These are phyloP conservation scores for Somion occarium DNA, from an alignment of 1,284 basidiomycete species.

Conservation along the genomic window DNA sequence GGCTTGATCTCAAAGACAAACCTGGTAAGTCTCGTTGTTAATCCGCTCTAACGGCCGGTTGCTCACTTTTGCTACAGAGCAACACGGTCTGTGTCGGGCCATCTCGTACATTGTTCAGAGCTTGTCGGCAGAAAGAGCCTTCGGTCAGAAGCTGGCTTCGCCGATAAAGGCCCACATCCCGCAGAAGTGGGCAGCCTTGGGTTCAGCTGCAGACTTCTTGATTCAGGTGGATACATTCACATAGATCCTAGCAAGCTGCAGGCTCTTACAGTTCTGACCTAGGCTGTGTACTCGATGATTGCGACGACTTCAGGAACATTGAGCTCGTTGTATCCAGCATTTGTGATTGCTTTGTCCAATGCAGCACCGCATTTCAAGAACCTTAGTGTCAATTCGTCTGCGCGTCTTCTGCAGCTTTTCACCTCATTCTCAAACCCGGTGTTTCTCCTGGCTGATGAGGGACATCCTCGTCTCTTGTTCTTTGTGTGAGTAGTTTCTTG, in stretches of 20 bases:
- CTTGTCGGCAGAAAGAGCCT: constrained; percentile 77
- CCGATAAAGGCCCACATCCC: constrained; percentile 64
- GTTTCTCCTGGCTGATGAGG: constrained; percentile 90
- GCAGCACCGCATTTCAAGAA: constrained; percentile 82
- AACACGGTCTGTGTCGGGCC: constrained; percentile 87
- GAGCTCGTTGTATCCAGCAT: constrained; percentile 84
- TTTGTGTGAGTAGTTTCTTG: constrained; percentile 60
- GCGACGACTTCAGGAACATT: constrained; percentile 82
- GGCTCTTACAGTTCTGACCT: constrained; percentile 9
- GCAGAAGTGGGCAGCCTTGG: constrained; percentile 68
- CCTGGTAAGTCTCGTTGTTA: constrained; percentile 52
- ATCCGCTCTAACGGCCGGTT: constrained; percentile 7
- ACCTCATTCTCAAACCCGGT: constrained; percentile 84
- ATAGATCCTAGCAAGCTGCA: too few relatives aligned
- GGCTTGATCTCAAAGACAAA: constrained; percentile 85
- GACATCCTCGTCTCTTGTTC: constrained; percentile 87
- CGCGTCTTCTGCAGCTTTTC: constrained; percentile 83
- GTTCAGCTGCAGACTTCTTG: constrained; percentile 82
- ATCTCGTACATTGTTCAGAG: constrained; percentile 92
- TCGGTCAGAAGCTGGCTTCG: constrained; percentile 63
- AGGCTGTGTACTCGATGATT: constrained; percentile 86
- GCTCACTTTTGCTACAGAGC: constrained; percentile 45
- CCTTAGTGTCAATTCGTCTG: constrained; percentile 77
- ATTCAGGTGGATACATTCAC: constrained; percentile 59
- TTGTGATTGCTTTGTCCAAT: constrained; percentile 89